Percentiles rank a stretch among this genome's conserved stretches.
Conservation (phyloP, 345 rosid species). For the Physaria fendleri region DNA sequence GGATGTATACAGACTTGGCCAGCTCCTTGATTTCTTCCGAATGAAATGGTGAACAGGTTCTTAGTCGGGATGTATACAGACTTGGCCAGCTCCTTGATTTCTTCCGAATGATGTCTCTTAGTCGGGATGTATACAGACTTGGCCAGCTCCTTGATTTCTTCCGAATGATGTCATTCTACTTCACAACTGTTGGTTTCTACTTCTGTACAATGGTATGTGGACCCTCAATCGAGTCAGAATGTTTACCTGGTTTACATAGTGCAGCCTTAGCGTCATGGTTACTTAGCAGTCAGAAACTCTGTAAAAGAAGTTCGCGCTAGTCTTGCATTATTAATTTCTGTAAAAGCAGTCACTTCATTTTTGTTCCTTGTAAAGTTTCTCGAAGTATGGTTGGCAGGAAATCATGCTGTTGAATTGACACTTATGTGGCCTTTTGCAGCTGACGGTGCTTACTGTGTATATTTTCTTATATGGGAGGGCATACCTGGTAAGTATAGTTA, state of each 20-base stretch:
- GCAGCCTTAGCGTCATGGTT: background rate
- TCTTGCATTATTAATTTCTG: background rate
- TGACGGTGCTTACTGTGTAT: conserved; percentile 86
- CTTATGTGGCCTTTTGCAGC: conserved; percentile 47
- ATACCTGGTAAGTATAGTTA: conserved; percentile 65
- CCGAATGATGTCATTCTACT: conserved; percentile 94
- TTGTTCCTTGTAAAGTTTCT: conserved; percentile 12
- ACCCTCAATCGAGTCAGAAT: conserved; percentile 1
- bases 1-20: conserved; percentile 96
- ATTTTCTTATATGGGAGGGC: conserved; percentile 80
- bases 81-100: conserved; percentile 98
- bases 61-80: conserved; percentile 95
- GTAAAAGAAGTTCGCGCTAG: background rate
- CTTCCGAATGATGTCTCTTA: conserved; percentile 97
- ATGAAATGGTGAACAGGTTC: no score
- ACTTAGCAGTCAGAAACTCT: background rate
- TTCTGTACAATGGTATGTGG: conserved; percentile 84
- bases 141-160: conserved; percentile 99
- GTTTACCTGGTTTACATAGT: background rate
- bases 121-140: conserved; percentile 95
- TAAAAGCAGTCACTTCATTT: background rate
- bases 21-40: conserved; percentile 93
- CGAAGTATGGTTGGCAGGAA: conserved; percentile 3
- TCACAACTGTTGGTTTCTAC: conserved; percentile 93
- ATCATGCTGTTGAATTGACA: conserved; percentile 16